These are phyloP conservation scores for Misopates orontium DNA, from an alignment of 257 asterid genomes.

Conservation along the genomic window DNA sequence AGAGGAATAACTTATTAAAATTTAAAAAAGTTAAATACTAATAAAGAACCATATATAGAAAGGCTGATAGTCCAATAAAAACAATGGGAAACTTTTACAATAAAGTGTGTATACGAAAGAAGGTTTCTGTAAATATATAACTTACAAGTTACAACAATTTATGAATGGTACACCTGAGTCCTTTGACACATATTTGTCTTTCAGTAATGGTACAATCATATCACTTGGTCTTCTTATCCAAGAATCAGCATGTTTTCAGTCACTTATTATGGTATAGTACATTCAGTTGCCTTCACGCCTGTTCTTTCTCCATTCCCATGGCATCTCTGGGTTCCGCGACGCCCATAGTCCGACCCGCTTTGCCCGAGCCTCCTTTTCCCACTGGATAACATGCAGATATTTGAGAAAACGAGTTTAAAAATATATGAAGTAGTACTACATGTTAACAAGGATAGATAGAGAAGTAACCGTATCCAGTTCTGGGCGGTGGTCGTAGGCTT, in stretches of 20 bases:
- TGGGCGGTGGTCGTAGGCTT: conserved; percentile 77
- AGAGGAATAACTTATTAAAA: too few relatives aligned
- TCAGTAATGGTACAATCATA: not conserved
- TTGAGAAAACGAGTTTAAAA: not conserved
- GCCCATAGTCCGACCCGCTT: conserved; percentile 83
- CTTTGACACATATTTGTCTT: too few relatives aligned
- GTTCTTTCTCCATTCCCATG: conserved; percentile 97
- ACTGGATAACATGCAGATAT: conserved; percentile 38
- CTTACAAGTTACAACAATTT: too few relatives aligned
- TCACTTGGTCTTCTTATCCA: too few relatives aligned
- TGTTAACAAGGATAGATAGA: not conserved
- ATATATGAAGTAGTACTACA: not conserved
- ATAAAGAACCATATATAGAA: too few relatives aligned
- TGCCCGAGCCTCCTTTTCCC: conserved; percentile 87
- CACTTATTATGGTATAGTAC: not conserved
- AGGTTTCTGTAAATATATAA: too few relatives aligned
- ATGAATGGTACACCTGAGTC: too few relatives aligned
- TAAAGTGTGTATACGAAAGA: too few relatives aligned
- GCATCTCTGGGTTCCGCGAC: conserved; percentile 83
- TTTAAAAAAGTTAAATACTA: too few relatives aligned
- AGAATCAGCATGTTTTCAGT: too few relatives aligned
- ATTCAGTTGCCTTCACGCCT: conserved; percentile 65
- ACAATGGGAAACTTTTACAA: too few relatives aligned
- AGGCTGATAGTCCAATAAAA: too few relatives aligned
- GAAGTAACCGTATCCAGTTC: conserved; percentile 63